A percentile compares a stretch with the other conserved stretches of the same genome.
Evolutionary conservation across 768 basidiomycete genomes (phyloP).

Genomic region (Botryobasidium botryosum): DNA sequence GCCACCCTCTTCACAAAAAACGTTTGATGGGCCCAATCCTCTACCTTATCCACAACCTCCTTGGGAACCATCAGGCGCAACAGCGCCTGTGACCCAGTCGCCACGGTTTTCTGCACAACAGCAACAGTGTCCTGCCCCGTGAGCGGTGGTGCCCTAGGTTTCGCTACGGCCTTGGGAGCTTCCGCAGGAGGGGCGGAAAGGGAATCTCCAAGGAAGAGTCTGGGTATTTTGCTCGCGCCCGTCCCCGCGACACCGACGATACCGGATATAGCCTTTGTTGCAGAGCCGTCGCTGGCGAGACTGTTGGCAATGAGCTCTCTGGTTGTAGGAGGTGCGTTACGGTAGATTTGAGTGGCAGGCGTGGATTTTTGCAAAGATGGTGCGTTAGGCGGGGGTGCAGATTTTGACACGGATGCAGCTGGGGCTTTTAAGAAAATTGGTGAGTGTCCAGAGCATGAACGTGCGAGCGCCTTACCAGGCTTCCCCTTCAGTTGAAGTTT

Average conservation of each 20-base stretch:
- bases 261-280: not conserved
- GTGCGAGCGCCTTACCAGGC: slow-evolving; percentile 28
- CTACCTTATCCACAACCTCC: not conserved
- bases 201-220: not conserved
- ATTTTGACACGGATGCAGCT: slow-evolving; percentile 16
- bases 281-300: not conserved
- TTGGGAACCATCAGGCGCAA: not conserved
- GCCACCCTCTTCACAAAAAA: no score
- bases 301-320: not conserved
- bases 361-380: slow-evolving; percentile 7
- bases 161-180: not conserved
- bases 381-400: slow-evolving; percentile 19
- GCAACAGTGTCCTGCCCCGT: not conserved
- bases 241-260: not conserved
- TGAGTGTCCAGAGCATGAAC: slow-evolving; percentile 15
- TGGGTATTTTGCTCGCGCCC: not conserved
- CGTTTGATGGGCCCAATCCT: no score
- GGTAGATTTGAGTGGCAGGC: not conserved
- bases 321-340: not conserved
- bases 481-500: slow-evolving; percentile 39
- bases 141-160: not conserved
- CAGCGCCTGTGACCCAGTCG: not conserved
- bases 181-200: not conserved
- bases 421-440: slow-evolving; percentile 8
- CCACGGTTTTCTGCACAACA: not conserved